Evolutionary conservation across 352 stramenopile species (phyloP).

Genomic region (Globisporangium nodosum): DNA sequence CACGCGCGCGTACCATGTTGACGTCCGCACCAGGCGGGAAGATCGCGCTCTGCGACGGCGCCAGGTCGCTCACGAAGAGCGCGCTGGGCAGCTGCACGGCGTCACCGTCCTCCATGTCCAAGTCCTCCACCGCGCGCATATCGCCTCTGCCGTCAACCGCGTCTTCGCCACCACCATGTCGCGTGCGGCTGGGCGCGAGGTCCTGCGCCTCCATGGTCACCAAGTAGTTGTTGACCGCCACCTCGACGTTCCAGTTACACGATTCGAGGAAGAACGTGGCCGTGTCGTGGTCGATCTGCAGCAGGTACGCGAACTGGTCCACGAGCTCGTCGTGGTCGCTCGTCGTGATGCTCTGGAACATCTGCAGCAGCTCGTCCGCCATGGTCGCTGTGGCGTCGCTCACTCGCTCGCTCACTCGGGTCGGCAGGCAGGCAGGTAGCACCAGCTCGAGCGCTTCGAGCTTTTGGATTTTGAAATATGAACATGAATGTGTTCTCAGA

Average conservation of each 20-base stretch:
- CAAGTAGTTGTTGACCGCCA: conserved; percentile 79
- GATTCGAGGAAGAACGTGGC: conserved; percentile 84
- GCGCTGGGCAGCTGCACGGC: conserved; percentile 24
- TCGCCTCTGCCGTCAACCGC: conserved; percentile 22
- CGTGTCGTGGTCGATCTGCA: conserved; percentile 63
- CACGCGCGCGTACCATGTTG: conserved; percentile 41
- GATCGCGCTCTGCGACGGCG: conserved; percentile 44
- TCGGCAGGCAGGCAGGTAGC: neutral
- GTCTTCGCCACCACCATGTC: conserved; percentile 39
- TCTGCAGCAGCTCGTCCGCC: conserved; percentile 79
- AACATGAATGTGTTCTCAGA: no score
- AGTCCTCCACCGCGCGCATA: conserved; percentile 16
- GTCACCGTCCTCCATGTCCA: conserved; percentile 56
- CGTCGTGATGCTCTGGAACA: conserved; percentile 87
- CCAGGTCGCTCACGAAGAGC: conserved; percentile 65
- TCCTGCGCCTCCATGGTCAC: conserved; percentile 35
- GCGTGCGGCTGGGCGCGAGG: neutral
- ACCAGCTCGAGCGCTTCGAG: no score
- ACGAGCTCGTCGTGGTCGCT: conserved; percentile 80
- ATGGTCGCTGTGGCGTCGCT: conserved; percentile 17
- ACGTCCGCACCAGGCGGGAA: conserved; percentile 42
- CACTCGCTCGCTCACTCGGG: neutral
- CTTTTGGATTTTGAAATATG: no score
- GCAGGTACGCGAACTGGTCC: conserved; percentile 73
- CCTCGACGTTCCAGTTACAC: conserved; percentile 87